Evolutionary conservation across 2,329 filamentous ascomycete genomes (phyloP).

Genomic region (Incumbomyces delicatus): DNA sequence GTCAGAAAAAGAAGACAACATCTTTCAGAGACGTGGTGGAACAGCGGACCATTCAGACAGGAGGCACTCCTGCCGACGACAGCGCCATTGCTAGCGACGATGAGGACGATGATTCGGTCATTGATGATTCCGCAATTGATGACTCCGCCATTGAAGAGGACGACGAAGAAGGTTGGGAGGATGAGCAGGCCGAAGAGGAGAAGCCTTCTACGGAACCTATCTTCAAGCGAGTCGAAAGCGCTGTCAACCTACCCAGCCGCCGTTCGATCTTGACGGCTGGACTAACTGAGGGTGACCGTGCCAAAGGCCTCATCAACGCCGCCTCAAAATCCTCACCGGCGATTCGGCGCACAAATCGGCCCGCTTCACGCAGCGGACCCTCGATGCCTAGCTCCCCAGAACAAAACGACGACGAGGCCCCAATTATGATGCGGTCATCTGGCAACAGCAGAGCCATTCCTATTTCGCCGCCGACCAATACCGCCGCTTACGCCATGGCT

Average conservation of each 20-base stretch:
- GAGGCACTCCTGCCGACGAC: slow-evolving; percentile 41
- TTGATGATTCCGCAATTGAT: slow-evolving; percentile 60
- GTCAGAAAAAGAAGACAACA: slow-evolving; percentile 57
- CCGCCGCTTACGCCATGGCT: slow-evolving; percentile 44
- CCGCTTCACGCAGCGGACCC: slow-evolving; percentile 58
- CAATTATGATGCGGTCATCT: slow-evolving; percentile 16
- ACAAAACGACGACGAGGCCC: slow-evolving; percentile 40
- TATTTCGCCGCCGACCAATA: slow-evolving; percentile 13
- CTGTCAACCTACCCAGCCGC: slow-evolving; percentile 71
- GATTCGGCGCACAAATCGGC: slow-evolving; percentile 42
- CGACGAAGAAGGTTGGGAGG: slow-evolving; percentile 46
- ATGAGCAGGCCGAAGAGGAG: slow-evolving; percentile 44
- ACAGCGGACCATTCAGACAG: slow-evolving; percentile 54
- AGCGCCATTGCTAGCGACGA: slow-evolving; percentile 51
- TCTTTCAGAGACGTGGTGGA: slow-evolving; percentile 72
- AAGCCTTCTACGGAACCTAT: slow-evolving; percentile 63
- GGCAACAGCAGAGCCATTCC: slow-evolving; percentile 13
- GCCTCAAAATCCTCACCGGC: slow-evolving; percentile 41
- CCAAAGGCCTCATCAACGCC: slow-evolving; percentile 57
- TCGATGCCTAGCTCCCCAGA: slow-evolving; percentile 51
- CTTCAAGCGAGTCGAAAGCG: slow-evolving; percentile 87
- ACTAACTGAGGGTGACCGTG: slow-evolving; percentile 70
- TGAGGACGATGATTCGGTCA: slow-evolving; percentile 52
- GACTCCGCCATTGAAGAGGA: slow-evolving; percentile 73
- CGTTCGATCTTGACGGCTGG: slow-evolving; percentile 83